Conservation (phyloP, 768 basidiomycete species). For the Terana coerulea region DNA sequence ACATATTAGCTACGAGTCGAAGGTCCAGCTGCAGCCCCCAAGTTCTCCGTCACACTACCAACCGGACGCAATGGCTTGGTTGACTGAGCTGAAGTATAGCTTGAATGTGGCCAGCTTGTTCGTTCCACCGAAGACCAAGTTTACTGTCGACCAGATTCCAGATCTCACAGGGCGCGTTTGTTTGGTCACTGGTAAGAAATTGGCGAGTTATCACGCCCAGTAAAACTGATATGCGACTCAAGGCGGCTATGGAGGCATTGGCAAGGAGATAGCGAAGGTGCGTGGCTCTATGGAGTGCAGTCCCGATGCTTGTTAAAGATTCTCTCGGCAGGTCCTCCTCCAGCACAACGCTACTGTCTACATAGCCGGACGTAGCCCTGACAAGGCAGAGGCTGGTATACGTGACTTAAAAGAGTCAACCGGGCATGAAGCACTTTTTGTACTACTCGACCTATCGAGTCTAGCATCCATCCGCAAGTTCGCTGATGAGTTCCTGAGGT, state of each 20-base stretch:
- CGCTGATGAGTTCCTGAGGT: conserved; percentile 22
- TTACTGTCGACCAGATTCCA: conserved; percentile 35
- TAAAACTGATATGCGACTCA: neutral
- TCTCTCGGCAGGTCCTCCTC: conserved; percentile 39
- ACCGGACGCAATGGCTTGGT: neutral
- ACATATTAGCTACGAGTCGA: neutral
- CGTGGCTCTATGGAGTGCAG: conserved; percentile 3
- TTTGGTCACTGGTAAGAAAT: conserved; percentile 30
- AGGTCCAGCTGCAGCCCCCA: neutral
- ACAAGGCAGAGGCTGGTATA: conserved; percentile 26
- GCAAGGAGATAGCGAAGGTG: conserved; percentile 59
- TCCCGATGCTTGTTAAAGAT: too few relatives aligned
- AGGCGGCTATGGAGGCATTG: conserved; percentile 44
- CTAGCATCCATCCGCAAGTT: conserved; percentile 20
- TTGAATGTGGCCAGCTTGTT: neutral
- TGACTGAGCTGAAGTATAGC: neutral
- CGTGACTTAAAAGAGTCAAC: conserved; percentile 22
- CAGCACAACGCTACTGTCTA: conserved; percentile 31
- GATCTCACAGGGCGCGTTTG: conserved; percentile 34
- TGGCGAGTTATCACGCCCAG: neutral
- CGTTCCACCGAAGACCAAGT: conserved; percentile 13
- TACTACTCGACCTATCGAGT: conserved; percentile 25
- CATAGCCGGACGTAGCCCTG: conserved; percentile 22
- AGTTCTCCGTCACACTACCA: neutral
- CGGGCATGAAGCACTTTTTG: conserved; percentile 25